These are phyloP conservation scores for Ceratobasidium sp. DNA, from an alignment of 1,284 basidiomycete species.

Conservation along the genomic window DNA sequence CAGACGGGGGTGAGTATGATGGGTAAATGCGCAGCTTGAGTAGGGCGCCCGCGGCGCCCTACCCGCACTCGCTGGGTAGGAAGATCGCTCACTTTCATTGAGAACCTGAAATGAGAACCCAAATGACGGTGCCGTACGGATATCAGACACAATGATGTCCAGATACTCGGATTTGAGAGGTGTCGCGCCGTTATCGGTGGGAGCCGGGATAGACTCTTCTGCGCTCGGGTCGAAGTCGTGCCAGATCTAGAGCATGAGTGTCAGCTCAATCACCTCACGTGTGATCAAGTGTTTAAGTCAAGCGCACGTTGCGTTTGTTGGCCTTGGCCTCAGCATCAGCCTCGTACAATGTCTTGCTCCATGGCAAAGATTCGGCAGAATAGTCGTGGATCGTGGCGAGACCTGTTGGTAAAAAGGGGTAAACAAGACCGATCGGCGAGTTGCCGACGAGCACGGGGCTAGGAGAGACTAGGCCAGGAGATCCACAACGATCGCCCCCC, in stretches of 20 bases:
- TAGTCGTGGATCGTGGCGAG: conserved; percentile 86
- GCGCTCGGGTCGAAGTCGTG: conserved; percentile 71
- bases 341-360: conserved; percentile 78
- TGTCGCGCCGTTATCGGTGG: conserved; percentile 53
- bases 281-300: not conserved
- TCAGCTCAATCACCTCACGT: conserved; percentile 25
- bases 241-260: conserved; percentile 70
- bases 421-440: not conserved
- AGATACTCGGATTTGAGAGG: conserved; percentile 83
- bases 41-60: not conserved
- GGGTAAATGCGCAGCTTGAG: conserved; percentile 3
- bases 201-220: conserved; percentile 55
- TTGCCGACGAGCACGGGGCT: not conserved
- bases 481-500: conserved; percentile 19
- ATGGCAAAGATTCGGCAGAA: conserved; percentile 83
- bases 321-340: conserved; percentile 87
- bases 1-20: not conserved
- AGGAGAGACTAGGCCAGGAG: conserved; percentile 1
- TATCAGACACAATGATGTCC: conserved; percentile 91
- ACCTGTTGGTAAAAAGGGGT: conserved; percentile 22
- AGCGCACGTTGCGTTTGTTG: conserved; percentile 74
- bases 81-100: conserved; percentile 69
- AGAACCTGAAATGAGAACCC: conserved; percentile 92
- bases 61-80: not conserved
- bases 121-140: conserved; percentile 78